Percentiles rank a stretch among this genome's conserved stretches.
Evolutionary conservation across 1,284 basidiomycete genomes (phyloP).

Genomic region (Apiotrichum laibachii): DNA sequence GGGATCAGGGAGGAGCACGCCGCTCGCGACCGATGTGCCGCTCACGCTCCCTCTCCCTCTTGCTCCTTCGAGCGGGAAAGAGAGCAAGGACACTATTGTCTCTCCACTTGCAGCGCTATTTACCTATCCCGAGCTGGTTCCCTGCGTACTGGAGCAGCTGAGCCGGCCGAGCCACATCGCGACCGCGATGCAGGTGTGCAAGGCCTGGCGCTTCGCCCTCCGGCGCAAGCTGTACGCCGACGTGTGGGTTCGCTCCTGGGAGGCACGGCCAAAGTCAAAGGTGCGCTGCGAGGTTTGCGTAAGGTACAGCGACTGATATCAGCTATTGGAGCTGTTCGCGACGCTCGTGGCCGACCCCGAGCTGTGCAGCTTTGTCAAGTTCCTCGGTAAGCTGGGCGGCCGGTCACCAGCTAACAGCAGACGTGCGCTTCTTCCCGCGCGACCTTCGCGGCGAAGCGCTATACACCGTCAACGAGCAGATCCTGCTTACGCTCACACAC

Average conservation of each 20-base stretch:
- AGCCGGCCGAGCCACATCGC: slow-evolving; percentile 39
- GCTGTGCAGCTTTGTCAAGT: slow-evolving; percentile 35
- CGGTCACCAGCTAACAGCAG: slow-evolving; percentile 18
- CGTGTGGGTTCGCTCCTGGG: slow-evolving; percentile 50
- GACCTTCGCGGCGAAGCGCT: slow-evolving; percentile 35
- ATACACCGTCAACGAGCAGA: slow-evolving; percentile 34
- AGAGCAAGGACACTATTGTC: background rate
- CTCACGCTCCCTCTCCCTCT: slow-evolving; percentile 30
- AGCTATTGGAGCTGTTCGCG: slow-evolving; percentile 42
- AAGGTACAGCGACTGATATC: slow-evolving; percentile 3
- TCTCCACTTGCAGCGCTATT: slow-evolving; percentile 37
- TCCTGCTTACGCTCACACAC: slow-evolving; percentile 28
- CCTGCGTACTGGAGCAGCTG: slow-evolving; percentile 36
- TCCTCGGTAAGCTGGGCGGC: slow-evolving; percentile 31
- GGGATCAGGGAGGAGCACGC: slow-evolving; percentile 24
- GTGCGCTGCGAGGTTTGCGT: background rate
- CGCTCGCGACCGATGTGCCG: slow-evolving; percentile 21
- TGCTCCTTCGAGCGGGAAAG: too few relatives aligned
- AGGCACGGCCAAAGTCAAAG: slow-evolving; percentile 30
- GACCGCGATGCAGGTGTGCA: slow-evolving; percentile 32
- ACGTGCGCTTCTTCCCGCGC: slow-evolving; percentile 47
- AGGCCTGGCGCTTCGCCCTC: slow-evolving; percentile 30
- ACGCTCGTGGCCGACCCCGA: slow-evolving; percentile 32
- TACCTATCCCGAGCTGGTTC: slow-evolving; percentile 38
- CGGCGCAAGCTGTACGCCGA: slow-evolving; percentile 39